phyloP scores from a whole-genome alignment of 306 rosid species.

The Vigna radiata region DNA sequence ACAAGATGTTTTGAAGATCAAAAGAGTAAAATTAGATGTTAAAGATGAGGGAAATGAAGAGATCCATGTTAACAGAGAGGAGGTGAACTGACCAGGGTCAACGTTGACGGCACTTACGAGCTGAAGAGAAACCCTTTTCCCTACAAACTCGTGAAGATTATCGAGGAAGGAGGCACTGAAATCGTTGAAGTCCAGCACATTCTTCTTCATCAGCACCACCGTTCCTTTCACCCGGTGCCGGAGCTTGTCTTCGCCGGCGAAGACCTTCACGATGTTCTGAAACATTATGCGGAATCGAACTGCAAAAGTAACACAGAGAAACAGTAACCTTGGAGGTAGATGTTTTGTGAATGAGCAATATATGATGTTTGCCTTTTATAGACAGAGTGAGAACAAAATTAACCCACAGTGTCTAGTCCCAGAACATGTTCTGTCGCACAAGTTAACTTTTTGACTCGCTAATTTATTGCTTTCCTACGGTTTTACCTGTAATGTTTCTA shows the following conservation, averaged over 20 bases:
- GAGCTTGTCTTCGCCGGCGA: background rate
- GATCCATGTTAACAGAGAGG: background rate
- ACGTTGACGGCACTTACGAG: conserved; percentile 65
- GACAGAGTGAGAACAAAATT: background rate
- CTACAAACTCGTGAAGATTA: conserved; percentile 63
- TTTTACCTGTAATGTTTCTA: too few species aligned
- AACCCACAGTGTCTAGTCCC: too few species aligned
- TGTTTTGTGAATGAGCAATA: background rate
- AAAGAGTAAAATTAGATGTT: too few species aligned
- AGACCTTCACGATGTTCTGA: conserved; percentile 13
- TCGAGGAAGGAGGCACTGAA: conserved; percentile 61
- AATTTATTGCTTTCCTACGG: too few species aligned
- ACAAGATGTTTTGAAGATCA: too few species aligned
- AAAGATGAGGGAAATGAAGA: background rate
- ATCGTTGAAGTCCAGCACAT: conserved; percentile 75
- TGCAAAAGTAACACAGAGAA: background rate
- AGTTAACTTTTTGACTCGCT: background rate
- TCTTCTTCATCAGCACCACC: conserved; percentile 79
- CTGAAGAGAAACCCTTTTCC: conserved; percentile 59
- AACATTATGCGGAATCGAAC: conserved; percentile 27
- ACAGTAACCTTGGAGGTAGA: background rate
- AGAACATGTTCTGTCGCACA: background rate
- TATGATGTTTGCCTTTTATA: background rate
- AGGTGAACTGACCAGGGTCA: conserved; percentile 54
- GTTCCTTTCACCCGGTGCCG: conserved; percentile 54